Evolutionary conservation across 257 asterid genomes (phyloP).

Genomic region (Solanum neorickii): DNA sequence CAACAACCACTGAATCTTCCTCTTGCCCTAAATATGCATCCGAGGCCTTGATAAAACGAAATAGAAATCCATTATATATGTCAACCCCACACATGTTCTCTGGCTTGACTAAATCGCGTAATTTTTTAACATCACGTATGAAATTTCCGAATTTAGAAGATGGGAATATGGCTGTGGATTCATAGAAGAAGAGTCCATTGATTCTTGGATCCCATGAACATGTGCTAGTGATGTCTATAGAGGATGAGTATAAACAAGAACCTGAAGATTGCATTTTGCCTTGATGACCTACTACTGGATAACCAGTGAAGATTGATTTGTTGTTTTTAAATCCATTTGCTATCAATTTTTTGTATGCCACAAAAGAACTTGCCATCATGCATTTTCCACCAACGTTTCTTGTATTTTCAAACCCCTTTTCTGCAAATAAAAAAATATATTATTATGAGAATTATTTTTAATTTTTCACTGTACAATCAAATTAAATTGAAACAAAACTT

Average conservation of each 20-base stretch:
- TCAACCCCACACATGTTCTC: conserved; percentile 66
- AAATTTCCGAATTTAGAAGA: conserved; percentile 25
- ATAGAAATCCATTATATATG: conserved; percentile 60
- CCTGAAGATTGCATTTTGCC: conserved; percentile 74
- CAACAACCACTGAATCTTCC: conserved; percentile 52
- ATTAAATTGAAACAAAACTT: background rate
- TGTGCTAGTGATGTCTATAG: conserved; percentile 9
- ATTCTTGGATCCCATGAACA: conserved; percentile 80
- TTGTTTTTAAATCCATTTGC: conserved; percentile 83
- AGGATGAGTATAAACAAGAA: conserved; percentile 61
- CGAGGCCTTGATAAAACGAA: conserved; percentile 52
- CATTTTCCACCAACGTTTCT: conserved; percentile 41
- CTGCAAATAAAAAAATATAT: conserved; percentile 16
- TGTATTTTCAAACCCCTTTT: conserved; percentile 37
- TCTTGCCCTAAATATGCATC: conserved; percentile 50
- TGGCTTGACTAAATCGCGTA: conserved; percentile 34
- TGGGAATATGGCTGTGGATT: conserved; percentile 52
- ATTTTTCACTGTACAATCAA: background rate
- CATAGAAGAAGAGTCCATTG: conserved; percentile 58
- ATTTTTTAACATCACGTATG: conserved; percentile 37
- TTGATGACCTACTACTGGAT: conserved; percentile 75
- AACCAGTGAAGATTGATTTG: conserved; percentile 43
- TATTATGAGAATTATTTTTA: background rate
- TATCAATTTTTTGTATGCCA: conserved; percentile 29
- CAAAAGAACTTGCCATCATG: conserved; percentile 25